Conservation (phyloP, 1,284 basidiomycete species). For the Inonotus obliquus region DNA sequence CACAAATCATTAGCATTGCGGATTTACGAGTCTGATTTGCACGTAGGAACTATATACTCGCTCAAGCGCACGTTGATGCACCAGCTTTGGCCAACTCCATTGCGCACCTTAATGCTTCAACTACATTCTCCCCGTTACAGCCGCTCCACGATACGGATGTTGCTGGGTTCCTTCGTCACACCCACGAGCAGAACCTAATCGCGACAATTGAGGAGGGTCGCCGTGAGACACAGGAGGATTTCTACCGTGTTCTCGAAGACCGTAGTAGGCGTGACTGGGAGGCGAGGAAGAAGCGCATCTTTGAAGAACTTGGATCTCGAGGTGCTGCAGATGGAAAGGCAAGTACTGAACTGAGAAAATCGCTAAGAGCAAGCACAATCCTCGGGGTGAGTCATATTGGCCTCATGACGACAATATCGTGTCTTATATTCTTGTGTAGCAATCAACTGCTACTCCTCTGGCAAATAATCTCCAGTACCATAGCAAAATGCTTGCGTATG, state of each 20-base stretch:
- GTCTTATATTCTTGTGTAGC: background rate
- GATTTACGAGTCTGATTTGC: slow-evolving; percentile 14
- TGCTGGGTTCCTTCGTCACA: slow-evolving; percentile 82
- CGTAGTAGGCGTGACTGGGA: slow-evolving; percentile 84
- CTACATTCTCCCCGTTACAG: slow-evolving; percentile 87
- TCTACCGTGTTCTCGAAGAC: slow-evolving; percentile 76
- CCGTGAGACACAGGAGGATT: slow-evolving; percentile 81
- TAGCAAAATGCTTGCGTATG: slow-evolving; percentile 94
- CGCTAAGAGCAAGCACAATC: slow-evolving; percentile 49
- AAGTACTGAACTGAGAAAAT: slow-evolving; percentile 50
- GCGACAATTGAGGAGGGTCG: slow-evolving; percentile 90
- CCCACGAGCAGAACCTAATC: slow-evolving; percentile 91
- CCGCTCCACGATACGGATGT: slow-evolving; percentile 90
- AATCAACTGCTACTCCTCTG: slow-evolving; percentile 14
- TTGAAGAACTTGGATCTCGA: slow-evolving; percentile 82
- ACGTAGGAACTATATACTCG: slow-evolving; percentile 77
- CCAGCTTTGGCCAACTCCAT: slow-evolving; percentile 76
- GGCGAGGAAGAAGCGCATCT: slow-evolving; percentile 81
- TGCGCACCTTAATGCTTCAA: slow-evolving; percentile 73
- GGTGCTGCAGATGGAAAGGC: slow-evolving; percentile 48
- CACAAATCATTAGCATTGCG: background rate
- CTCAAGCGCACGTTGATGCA: slow-evolving; percentile 87
- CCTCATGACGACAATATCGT: background rate
- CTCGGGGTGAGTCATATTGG: slow-evolving; percentile 42
- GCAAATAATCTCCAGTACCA: slow-evolving; percentile 70